Evolutionary conservation across 176 grass and related monocot genomes (phyloP), one percentile per base, ranked within the genome.

Genomic region (Ensete glaucum): DNA sequence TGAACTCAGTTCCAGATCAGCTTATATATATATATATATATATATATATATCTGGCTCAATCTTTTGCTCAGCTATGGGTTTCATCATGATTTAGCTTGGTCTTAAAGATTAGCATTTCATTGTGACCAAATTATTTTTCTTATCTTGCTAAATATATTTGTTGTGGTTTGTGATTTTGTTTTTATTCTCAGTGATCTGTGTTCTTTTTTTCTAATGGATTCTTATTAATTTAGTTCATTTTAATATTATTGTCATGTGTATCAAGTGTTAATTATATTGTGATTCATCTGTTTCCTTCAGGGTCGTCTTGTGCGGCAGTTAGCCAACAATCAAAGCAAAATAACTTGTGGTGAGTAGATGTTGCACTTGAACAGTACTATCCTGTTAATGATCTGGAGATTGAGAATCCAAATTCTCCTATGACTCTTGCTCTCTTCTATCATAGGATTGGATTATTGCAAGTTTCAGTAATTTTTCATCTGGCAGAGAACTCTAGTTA

Each of bases 221-320:
- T 50, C 34, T 43, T 43, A 43, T 43, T 43, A 6, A 43, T 70
- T 69, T 50, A 17, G 4, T 20, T 51, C 34, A 8, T 19, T 51
- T 50, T 25, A 50, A 17, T 57, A 10, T n/a, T n/a, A 8, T 73
- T 70, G 72, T 23, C 16, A 64, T 54, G 34, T 17, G 13, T 85
- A 69, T 80, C 22, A 75, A 52, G 53, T 14, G 66, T 69, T 64
- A 64, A 66, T 16, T 54, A 53, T 72, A 22, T 66, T 72, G 22
- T 75, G 51, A 75, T 66, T 73, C 23, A 52, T 27, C 62, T 72
- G 63, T 71, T 81, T 54, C 80, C 88, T 55, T 58, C 69, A 97
- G 93, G 93, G 93, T 22, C 84, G 87, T 69, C 85, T 97, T 81
- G 93, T 97, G 88, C 90, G 78, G 52, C 77, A 85, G 71, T 97